Conservation (phyloP, 2,329 filamentous ascomycete genomes). For the Nannizziopsis barbatae region DNA sequence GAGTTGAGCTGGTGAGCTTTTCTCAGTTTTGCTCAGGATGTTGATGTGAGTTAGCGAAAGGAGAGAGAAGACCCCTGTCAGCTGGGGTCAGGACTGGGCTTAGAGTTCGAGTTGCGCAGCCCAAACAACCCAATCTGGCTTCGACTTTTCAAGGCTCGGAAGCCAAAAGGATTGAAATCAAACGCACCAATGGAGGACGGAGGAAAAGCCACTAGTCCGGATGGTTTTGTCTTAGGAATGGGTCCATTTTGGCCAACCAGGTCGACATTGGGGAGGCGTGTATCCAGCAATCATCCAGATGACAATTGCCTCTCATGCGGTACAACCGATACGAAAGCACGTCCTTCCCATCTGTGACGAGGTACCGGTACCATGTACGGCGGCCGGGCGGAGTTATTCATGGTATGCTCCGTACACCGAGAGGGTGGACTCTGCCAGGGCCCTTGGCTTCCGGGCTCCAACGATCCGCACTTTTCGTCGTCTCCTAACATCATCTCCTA, state of each 20-base stretch:
- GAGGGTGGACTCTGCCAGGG: conserved; percentile 5
- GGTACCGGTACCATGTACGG: background rate
- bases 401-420: background rate
- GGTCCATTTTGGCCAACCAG: conserved; percentile 4
- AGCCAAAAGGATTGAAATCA: conserved; percentile 10
- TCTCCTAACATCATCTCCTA: background rate
- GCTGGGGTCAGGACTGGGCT: conserved; percentile 5
- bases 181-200: conserved; percentile 2
- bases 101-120: conserved; percentile 10
- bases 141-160: conserved; percentile 7
- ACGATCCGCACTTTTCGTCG: background rate
- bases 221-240: conserved; percentile 3
- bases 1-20: too few species aligned
- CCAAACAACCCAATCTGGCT: conserved; percentile 11
- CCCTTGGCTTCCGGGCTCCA: background rate
- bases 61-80: background rate
- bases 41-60: conserved; percentile 9
- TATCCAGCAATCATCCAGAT: conserved; percentile 7
- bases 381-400: conserved; percentile 5
- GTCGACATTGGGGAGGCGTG: conserved; percentile 7
- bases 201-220: conserved; percentile 3
- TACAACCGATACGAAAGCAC: conserved; percentile 7
- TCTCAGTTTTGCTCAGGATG: background rate
- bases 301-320: conserved; percentile 9
- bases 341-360: background rate